A percentile compares a stretch with the other conserved stretches of the same genome.
Evolutionary conservation across 148 eudicot genomes (phyloP).

Genomic region (Bassia scoparia): DNA sequence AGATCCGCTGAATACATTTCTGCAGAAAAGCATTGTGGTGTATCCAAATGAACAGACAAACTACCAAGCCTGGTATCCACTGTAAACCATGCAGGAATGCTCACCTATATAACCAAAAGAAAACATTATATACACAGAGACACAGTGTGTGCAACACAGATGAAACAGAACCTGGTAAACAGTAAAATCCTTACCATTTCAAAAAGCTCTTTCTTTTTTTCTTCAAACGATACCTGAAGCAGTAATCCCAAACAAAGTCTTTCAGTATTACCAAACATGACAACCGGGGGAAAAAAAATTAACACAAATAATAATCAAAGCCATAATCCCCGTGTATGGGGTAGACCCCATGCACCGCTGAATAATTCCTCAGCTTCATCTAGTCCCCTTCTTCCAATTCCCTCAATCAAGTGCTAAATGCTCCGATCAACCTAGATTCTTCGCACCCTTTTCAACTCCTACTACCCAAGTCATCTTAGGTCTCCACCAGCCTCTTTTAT

Average conservation of each 20-base stretch:
- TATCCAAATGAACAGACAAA: conserved; percentile 86
- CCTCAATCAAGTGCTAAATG: no score
- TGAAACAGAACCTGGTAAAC: conserved; percentile 5
- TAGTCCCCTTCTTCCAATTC: no score
- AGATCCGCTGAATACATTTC: conserved; percentile 98
- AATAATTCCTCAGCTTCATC: no score
- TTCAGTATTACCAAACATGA: conserved; percentile 11
- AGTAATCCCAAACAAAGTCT: conserved; percentile 1
- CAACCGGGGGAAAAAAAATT: neutral
- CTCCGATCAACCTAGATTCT: no score
- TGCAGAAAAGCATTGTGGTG: conserved; percentile 98
- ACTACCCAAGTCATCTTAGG: no score
- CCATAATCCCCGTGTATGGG: no score
- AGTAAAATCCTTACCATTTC: conserved; percentile 66
- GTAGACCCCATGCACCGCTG: no score
- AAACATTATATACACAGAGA: conserved; percentile 10
- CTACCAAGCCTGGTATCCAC: conserved; percentile 93
- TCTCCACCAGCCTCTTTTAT: no score
- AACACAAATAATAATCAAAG: no score
- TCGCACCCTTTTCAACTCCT: no score
- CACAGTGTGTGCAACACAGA: neutral
- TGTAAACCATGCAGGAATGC: conserved; percentile 93
- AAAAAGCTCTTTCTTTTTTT: conserved; percentile 80
- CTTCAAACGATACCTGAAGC: conserved; percentile 75
- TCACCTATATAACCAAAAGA: conserved; percentile 51